Evolutionary conservation across 495 filamentous ascomycete genomes (phyloP).

Genomic region (Hypoxylon fragiforme): DNA sequence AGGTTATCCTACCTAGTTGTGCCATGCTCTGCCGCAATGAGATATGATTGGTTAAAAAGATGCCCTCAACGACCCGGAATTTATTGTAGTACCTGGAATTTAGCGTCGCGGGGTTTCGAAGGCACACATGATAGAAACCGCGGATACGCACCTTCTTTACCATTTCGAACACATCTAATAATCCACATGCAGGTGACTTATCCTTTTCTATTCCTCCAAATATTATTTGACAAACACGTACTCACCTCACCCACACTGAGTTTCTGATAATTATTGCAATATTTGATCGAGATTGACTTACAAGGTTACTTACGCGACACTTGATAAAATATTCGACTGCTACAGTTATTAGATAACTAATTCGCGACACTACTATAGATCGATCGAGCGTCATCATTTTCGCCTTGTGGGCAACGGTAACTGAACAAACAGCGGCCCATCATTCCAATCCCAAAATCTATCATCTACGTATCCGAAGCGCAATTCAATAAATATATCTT

Average conservation of each 20-base stretch:
- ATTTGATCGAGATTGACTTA: too few relatives aligned
- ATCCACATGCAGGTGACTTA: too few relatives aligned
- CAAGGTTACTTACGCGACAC: too few relatives aligned
- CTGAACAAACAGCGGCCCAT: slow-evolving; percentile 3
- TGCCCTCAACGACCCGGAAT: slow-evolving; percentile 16
- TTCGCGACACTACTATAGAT: not conserved
- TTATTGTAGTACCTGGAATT: not conserved
- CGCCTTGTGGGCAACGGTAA: slow-evolving; percentile 4
- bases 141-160: too few relatives aligned
- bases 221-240: too few relatives aligned
- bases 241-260: too few relatives aligned
- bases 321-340: not conserved
- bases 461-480: not conserved
- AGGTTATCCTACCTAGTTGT: slow-evolving; percentile 17
- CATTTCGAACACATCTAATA: too few relatives aligned
- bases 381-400: slow-evolving; percentile 4
- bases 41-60: slow-evolving; percentile 19
- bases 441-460: slow-evolving; percentile 1
- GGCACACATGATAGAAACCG: not conserved
- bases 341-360: not conserved
- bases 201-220: too few relatives aligned
- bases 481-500: slow-evolving; percentile 10
- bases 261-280: too few relatives aligned
- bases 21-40: slow-evolving; percentile 16
- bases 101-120: slow-evolving; percentile 25